phyloP scores from a whole-genome alignment of 331 rosid genomes.

The Rhamnella rubrinervis region DNA sequence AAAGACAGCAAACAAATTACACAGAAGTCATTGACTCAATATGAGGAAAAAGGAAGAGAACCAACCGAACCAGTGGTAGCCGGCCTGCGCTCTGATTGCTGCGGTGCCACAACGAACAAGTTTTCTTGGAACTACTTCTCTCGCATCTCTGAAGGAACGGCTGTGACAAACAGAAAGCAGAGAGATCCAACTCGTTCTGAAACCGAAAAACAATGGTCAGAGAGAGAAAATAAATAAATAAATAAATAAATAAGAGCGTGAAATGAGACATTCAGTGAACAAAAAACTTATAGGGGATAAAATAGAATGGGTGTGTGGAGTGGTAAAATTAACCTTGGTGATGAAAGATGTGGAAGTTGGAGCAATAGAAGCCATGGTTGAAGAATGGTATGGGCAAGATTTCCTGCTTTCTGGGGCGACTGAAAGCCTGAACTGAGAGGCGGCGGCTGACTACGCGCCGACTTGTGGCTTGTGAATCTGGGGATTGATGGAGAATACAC shows the following conservation, averaged over 20 bases:
- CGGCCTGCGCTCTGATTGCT: slow-evolving; percentile 77
- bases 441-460: no score
- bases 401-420: no score
- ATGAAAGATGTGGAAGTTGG: slow-evolving; percentile 34
- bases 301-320: not conserved
- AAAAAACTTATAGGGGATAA: no score
- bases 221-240: not conserved
- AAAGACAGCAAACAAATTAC: slow-evolving; percentile 6
- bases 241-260: no score
- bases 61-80: slow-evolving; percentile 84
- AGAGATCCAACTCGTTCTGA: slow-evolving; percentile 52
- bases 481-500: no score
- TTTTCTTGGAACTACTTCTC: slow-evolving; percentile 39
- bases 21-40: slow-evolving; percentile 3
- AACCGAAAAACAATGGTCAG: not conserved
- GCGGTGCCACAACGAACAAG: slow-evolving; percentile 71
- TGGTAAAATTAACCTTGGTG: slow-evolving; percentile 27
- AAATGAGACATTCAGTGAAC: no score
- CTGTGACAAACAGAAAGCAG: slow-evolving; percentile 43
- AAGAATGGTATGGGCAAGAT: not conserved
- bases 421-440: no score
- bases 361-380: slow-evolving; percentile 42
- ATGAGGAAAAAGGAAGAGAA: not conserved
- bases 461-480: no score
- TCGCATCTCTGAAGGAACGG: slow-evolving; percentile 38